phyloP scores from a whole-genome alignment of 2,329 filamentous ascomycete species.

The Scedosporium minutisporum region DNA sequence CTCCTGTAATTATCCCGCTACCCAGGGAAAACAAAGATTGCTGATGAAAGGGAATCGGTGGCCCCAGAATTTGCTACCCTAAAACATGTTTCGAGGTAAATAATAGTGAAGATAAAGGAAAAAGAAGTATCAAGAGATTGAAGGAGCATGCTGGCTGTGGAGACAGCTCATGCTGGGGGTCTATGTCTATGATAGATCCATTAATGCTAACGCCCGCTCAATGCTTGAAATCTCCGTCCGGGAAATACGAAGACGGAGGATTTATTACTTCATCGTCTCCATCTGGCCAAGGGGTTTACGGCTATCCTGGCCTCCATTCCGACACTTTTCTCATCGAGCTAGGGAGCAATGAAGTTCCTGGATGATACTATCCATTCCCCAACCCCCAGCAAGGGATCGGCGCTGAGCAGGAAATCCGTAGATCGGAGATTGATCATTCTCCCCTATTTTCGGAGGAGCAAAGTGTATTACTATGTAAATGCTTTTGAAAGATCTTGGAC shows the following conservation, averaged over 20 bases:
- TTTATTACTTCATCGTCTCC: background rate
- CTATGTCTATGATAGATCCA: background rate
- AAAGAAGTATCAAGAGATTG: background rate
- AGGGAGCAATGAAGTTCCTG: background rate
- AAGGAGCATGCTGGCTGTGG: background rate
- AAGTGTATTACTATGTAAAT: too few species aligned
- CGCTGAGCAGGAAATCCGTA: background rate
- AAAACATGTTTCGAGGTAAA: slow-evolving; percentile 2
- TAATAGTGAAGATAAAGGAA: background rate
- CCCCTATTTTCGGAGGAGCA: background rate
- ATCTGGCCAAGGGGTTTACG: background rate
- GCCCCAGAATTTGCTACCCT: background rate
- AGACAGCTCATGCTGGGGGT: background rate
- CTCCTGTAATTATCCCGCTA: background rate
- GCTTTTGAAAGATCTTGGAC: too few species aligned
- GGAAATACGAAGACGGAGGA: background rate
- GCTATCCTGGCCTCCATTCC: background rate
- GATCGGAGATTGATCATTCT: background rate
- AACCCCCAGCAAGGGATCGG: background rate
- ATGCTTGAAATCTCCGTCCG: background rate
- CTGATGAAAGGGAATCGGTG: background rate
- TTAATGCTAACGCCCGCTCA: background rate
- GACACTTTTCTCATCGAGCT: background rate
- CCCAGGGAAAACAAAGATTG: background rate
- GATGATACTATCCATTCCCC: background rate